Base-by-base conservation (phyloP, 2,329 filamentous ascomycete genomes). In the Penicillium sp. region DNA sequence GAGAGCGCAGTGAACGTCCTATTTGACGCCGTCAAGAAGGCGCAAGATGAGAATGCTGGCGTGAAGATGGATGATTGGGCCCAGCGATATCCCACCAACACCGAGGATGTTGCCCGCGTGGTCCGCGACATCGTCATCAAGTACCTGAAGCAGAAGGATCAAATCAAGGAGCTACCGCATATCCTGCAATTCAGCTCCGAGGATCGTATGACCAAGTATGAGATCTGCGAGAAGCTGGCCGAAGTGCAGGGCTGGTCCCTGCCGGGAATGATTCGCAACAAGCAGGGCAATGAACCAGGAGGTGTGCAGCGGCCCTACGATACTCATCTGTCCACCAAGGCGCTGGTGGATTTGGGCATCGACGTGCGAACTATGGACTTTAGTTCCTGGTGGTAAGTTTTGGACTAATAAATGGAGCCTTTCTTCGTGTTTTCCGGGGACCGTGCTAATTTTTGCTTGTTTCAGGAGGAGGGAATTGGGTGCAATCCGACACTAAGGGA, bases 11-110 rank as follows among this genome's bases (percentile, higher is more conserved):
- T 96, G 46, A 96, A 96, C 70, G 82, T 88, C 0, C 81, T 97
- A 50, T 84, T 96, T 77, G 90, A 94, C 54, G 79, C 83, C 0
- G 82, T 96, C 6, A 89, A 86, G 85, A 90, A 90, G 73, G 84
- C 87, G 0, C 89, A 93, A 72, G 84, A 87, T 51, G 78, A 66
- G 39, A 84, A 81, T 5, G 81, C 81, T 1, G 83, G 82, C 57
- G 81, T 92, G 41, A 87, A 85, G 71, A 93, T 96, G 87, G 92
- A 96, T 70, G 88, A 96, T 73, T 96, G 91, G 87, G 88, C 90
- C 1, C 78, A 90, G 52, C 85, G 92, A 31, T 96, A 91, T 77
- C 92, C 92, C 9, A 96, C 92, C 7, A 95, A 95, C 72, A 96
- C 92, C 0, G 89, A 92, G 71, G 93, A 96, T 70, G 88, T 96